Evolutionary conservation across 495 filamentous ascomycete genomes (phyloP).

Genomic region (Penicillium ucsense): DNA sequence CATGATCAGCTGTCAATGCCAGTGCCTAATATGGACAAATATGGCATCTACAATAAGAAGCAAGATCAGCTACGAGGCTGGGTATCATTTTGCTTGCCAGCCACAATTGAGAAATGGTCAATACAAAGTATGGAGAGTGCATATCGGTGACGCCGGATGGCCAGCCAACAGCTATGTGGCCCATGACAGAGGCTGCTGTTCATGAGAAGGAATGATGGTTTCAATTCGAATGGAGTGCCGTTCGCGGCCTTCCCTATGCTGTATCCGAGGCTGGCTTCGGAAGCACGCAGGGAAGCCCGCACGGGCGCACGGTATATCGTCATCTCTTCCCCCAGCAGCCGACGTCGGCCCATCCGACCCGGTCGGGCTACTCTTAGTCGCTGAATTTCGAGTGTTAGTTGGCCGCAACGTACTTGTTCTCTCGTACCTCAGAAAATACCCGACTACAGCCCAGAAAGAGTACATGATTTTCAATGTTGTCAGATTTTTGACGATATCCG

Average conservation of each 20-base stretch:
- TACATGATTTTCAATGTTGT: too few species aligned
- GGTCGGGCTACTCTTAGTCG: neutral
- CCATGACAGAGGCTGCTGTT: too few species aligned
- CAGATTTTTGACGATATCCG: too few species aligned
- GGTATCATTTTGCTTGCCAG: too few species aligned
- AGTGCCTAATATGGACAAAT: too few species aligned
- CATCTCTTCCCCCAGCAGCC: constrained; percentile 2
- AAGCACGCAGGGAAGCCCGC: constrained; percentile 21
- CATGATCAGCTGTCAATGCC: too few species aligned
- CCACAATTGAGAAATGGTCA: neutral
- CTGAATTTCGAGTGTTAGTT: neutral
- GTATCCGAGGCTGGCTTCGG: constrained; percentile 17
- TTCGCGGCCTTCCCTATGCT: constrained; percentile 9
- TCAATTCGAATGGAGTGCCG: constrained; percentile 3
- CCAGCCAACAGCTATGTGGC: too few species aligned
- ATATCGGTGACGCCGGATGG: neutral
- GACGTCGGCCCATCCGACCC: neutral
- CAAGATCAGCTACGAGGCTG: too few species aligned
- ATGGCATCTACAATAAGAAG: too few species aligned
- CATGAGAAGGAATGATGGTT: too few species aligned
- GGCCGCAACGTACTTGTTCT: neutral
- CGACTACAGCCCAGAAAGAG: too few species aligned
- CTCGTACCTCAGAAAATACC: too few species aligned
- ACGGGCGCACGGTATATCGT: constrained; percentile 16
- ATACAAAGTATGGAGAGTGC: neutral